Evolutionary conservation across 148 eudicot species (phyloP).

Genomic region (Vaccinium myrtillus): DNA sequence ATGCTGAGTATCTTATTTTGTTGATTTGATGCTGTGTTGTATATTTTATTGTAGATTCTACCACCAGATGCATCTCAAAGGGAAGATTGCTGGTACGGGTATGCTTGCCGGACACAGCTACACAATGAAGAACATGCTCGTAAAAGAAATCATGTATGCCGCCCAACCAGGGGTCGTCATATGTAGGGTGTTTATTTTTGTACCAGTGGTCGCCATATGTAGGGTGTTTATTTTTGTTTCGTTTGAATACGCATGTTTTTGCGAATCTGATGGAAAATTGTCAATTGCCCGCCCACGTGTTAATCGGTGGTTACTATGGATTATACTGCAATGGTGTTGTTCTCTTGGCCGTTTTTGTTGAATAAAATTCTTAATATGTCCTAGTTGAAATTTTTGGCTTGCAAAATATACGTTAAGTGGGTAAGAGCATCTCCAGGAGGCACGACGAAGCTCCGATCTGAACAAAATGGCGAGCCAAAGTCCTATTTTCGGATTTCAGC

Average conservation of each 20-base stretch:
- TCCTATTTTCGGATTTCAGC: too few species aligned
- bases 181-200: constrained; percentile 11
- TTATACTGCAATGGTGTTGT: background rate
- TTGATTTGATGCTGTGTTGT: background rate
- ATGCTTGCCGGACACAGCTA: constrained; percentile 81
- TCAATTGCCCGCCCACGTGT: background rate
- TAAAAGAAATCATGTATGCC: constrained; percentile 85
- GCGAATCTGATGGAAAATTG: background rate
- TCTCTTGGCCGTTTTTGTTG: too few species aligned
- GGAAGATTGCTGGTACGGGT: constrained; percentile 91
- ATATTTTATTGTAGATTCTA: constrained; percentile 40
- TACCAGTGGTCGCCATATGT: constrained; percentile 49
- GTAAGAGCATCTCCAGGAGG: too few species aligned
- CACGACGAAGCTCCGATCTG: too few species aligned
- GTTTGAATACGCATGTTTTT: background rate
- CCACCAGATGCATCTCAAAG: constrained; percentile 62
- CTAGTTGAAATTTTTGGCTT: too few species aligned
- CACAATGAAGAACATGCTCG: constrained; percentile 76
- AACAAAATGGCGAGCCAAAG: too few species aligned
- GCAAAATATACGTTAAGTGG: too few species aligned
- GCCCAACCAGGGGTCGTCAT: constrained; percentile 70
- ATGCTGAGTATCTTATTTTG: background rate
- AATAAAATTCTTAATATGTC: background rate
- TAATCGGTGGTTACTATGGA: background rate
- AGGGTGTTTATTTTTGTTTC: background rate